Evolutionary conservation across 2,329 filamentous ascomycete species (phyloP).

Genomic region (Cladosporium velox): DNA sequence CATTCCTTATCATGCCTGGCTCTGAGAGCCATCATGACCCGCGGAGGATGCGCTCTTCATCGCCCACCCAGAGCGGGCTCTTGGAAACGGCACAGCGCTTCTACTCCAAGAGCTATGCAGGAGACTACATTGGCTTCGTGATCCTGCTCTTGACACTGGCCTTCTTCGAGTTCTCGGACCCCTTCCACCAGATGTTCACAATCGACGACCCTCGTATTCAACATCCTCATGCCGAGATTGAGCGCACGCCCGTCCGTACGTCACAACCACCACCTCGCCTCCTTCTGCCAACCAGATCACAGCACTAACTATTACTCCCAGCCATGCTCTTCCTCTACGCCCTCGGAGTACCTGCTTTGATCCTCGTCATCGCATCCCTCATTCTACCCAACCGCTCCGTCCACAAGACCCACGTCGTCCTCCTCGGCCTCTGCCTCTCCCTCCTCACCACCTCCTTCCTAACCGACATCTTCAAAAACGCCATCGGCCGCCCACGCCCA

Average conservation of each 20-base stretch:
- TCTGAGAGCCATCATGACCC: slow-evolving; percentile 20
- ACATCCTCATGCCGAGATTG: slow-evolving; percentile 80
- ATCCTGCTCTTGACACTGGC: slow-evolving; percentile 70
- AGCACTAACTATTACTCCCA: slow-evolving; percentile 33
- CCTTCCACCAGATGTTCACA: slow-evolving; percentile 93
- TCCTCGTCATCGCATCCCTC: slow-evolving; percentile 68
- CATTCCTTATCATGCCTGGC: slow-evolving; percentile 12
- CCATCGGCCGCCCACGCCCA: slow-evolving; percentile 78
- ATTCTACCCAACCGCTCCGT: slow-evolving; percentile 58
- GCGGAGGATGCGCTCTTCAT: slow-evolving; percentile 18
- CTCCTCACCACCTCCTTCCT: slow-evolving; percentile 79
- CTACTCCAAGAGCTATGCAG: slow-evolving; percentile 73
- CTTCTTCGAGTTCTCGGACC: slow-evolving; percentile 65
- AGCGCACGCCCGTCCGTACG: slow-evolving; percentile 78
- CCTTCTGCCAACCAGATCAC: background rate
- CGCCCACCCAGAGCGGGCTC: slow-evolving; percentile 21
- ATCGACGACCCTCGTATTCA: slow-evolving; percentile 81
- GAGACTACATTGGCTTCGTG: slow-evolving; percentile 80
- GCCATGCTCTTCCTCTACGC: slow-evolving; percentile 79
- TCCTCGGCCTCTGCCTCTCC: slow-evolving; percentile 65
- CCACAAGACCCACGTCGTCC: slow-evolving; percentile 82
- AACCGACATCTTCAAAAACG: slow-evolving; percentile 89
- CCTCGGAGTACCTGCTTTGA: slow-evolving; percentile 66
- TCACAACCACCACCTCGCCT: slow-evolving; percentile 24
- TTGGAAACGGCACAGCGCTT: slow-evolving; percentile 29